phyloP scores from a whole-genome alignment of 306 rosid species.

The Herpetospermum pedunculosum region DNA sequence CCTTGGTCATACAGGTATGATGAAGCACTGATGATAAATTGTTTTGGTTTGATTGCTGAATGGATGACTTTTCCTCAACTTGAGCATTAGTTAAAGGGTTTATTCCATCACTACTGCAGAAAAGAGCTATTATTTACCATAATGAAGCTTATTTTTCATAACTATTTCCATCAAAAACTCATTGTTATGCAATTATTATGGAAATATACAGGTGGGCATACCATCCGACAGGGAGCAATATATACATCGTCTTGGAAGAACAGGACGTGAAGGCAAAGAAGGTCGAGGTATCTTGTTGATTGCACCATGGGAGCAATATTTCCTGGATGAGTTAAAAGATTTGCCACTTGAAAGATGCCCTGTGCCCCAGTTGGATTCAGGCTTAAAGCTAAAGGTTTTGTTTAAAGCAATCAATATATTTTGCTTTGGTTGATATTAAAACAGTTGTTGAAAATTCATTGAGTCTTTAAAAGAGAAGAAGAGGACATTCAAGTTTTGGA shows the following conservation, averaged over 20 bases:
- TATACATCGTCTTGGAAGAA: conserved; percentile 90
- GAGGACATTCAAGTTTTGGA: background rate
- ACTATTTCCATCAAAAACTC: background rate
- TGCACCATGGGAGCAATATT: conserved; percentile 93
- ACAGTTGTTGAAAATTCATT: background rate
- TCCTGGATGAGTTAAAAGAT: conserved; percentile 64
- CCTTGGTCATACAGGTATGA: conserved; percentile 81
- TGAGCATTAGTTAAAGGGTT: background rate
- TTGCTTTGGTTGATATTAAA: background rate
- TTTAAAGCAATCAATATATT: background rate
- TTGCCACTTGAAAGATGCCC: conserved; percentile 56
- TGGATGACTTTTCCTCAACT: background rate
- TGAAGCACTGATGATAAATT: background rate
- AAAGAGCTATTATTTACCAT: background rate
- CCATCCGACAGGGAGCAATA: conserved; percentile 81
- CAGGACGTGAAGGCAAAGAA: conserved; percentile 84
- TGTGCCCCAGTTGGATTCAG: conserved; percentile 43
- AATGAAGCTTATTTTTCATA: background rate
- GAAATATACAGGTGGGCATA: conserved; percentile 51
- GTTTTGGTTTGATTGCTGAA: background rate
- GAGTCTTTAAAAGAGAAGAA: background rate
- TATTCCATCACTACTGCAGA: background rate
- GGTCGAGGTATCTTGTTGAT: conserved; percentile 73
- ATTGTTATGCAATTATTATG: background rate
- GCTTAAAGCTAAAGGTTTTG: conserved; percentile 49